A percentile compares a stretch with the other conserved stretches of the same genome.
phyloP scores from a whole-genome alignment of 2,329 filamentous ascomycete genomes.

The Beauveria caledonica region DNA sequence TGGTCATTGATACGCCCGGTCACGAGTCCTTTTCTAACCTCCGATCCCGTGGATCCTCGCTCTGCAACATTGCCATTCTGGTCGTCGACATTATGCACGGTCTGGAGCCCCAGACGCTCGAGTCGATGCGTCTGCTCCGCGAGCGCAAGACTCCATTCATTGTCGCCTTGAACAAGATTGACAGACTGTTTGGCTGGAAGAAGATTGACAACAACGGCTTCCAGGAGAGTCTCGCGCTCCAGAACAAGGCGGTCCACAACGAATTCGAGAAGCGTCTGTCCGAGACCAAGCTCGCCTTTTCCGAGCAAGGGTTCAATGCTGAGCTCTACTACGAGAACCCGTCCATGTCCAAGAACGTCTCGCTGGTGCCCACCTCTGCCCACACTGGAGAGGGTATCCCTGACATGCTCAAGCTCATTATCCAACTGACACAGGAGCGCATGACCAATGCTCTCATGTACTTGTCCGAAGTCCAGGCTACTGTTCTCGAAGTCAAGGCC shows the following conservation, averaged over 20 bases:
- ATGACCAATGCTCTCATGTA: constrained; percentile 99
- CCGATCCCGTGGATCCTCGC: constrained; percentile 89
- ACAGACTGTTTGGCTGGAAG: constrained; percentile 98
- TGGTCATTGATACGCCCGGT: constrained; percentile 96
- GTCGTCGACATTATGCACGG: constrained; percentile 99
- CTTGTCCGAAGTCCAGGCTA: constrained; percentile 93
- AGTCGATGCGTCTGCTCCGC: constrained; percentile 90
- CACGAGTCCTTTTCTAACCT: constrained; percentile 99
- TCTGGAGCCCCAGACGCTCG: constrained; percentile 90
- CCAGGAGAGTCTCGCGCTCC: constrained; percentile 79
- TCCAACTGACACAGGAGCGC: constrained; percentile 87
- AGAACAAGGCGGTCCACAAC: constrained; percentile 87
- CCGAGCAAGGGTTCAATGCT: constrained; percentile 96
- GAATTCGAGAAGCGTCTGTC: constrained; percentile 89
- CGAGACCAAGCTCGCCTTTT: constrained; percentile 86
- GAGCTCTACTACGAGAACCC: constrained; percentile 98
- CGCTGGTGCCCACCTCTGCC: constrained; percentile 93
- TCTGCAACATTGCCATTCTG: constrained; percentile 98
- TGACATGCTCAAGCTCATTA: constrained; percentile 93
- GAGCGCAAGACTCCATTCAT: constrained; percentile 97
- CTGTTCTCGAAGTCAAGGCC: constrained; percentile 96
- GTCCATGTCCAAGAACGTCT: constrained; percentile 88
- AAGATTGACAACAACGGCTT: constrained; percentile 98
- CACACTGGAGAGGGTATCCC: constrained; percentile 99
- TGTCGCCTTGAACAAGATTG: constrained; percentile 98